A percentile compares a stretch with the other conserved stretches of the same genome.
These are phyloP conservation scores for Monilinia laxa DNA, from an alignment of 2,329 filamentous ascomycete species.

Conservation along the genomic window DNA sequence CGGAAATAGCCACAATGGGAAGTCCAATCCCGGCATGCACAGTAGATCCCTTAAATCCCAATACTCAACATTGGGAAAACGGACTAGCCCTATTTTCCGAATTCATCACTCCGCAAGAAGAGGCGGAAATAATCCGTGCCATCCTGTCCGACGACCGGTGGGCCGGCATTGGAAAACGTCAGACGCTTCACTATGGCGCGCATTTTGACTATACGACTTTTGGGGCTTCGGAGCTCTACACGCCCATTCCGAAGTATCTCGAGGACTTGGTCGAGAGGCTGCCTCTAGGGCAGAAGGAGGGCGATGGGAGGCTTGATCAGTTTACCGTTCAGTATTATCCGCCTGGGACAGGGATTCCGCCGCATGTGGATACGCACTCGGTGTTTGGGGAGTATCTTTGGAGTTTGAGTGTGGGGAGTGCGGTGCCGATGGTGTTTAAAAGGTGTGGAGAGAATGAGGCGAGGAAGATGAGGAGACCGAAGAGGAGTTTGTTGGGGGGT, in stretches of 20 bases:
- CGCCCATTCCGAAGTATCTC: background rate
- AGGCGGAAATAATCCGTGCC: background rate
- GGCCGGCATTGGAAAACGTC: conserved; percentile 3
- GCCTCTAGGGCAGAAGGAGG: background rate
- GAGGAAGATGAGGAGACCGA: conserved; percentile 13
- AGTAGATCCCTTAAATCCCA: background rate
- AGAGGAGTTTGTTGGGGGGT: background rate
- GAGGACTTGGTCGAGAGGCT: background rate
- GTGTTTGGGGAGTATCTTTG: conserved; percentile 44
- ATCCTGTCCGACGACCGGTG: conserved; percentile 12
- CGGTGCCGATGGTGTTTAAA: conserved; percentile 3
- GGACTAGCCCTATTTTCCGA: conserved; percentile 1
- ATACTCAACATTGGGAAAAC: conserved; percentile 13
- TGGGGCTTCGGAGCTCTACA: background rate
- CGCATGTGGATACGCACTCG: conserved; percentile 59
- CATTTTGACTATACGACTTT: conserved; percentile 21
- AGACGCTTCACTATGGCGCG: conserved; percentile 4
- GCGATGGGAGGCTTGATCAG: conserved; percentile 47
- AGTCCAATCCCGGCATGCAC: background rate
- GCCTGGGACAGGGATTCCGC: conserved; percentile 58
- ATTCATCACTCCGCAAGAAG: conserved; percentile 6
- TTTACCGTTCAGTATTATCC: conserved; percentile 62
- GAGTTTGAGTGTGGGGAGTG: conserved; percentile 20
- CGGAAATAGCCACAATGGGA: background rate
- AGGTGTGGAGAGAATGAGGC: conserved; percentile 9